A percentile compares a stretch with the other conserved stretches of the same genome.
Evolutionary conservation across 805 yeast genomes (phyloP).

Genomic region (Candida methanosorbosa): DNA sequence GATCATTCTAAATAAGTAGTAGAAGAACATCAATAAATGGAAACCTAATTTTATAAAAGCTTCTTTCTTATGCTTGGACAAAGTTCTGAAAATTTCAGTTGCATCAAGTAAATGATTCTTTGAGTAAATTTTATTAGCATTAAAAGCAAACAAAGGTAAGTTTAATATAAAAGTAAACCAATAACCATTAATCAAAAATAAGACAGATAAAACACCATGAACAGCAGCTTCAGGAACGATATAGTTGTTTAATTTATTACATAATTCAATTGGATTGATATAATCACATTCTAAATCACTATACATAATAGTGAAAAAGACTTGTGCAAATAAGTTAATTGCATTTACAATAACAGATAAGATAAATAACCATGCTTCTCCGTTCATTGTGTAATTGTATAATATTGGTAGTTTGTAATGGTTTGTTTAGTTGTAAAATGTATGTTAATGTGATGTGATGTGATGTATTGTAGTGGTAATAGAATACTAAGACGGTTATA

Average conservation of each 20-base stretch:
- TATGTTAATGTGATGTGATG: too few relatives aligned
- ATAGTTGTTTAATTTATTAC: slow-evolving; percentile 84
- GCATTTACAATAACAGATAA: slow-evolving; percentile 80
- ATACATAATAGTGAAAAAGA: slow-evolving; percentile 90
- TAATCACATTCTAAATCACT: slow-evolving; percentile 94
- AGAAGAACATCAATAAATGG: slow-evolving; percentile 88
- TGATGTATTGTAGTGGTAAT: too few relatives aligned
- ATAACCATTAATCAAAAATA: slow-evolving; percentile 79
- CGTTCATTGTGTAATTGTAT: too few relatives aligned
- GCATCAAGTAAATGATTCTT: slow-evolving; percentile 89
- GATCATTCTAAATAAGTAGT: slow-evolving; percentile 92
- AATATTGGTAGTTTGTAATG: too few relatives aligned
- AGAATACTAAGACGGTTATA: too few relatives aligned
- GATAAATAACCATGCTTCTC: slow-evolving; percentile 47
- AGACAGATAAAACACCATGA: slow-evolving; percentile 61
- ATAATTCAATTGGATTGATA: slow-evolving; percentile 93
- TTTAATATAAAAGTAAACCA: slow-evolving; percentile 85
- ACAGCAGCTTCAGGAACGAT: slow-evolving; percentile 84
- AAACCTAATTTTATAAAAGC: slow-evolving; percentile 84
- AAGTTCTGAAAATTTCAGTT: slow-evolving; percentile 92
- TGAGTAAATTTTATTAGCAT: slow-evolving; percentile 67
- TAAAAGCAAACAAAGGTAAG: slow-evolving; percentile 77
- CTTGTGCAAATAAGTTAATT: slow-evolving; percentile 82
- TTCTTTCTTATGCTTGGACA: slow-evolving; percentile 88
- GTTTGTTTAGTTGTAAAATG: too few relatives aligned